Evolutionary conservation across 1,284 basidiomycete species (phyloP), one percentile per base, ranked within the genome.

Genomic region (Cystobasidium sp.): DNA sequence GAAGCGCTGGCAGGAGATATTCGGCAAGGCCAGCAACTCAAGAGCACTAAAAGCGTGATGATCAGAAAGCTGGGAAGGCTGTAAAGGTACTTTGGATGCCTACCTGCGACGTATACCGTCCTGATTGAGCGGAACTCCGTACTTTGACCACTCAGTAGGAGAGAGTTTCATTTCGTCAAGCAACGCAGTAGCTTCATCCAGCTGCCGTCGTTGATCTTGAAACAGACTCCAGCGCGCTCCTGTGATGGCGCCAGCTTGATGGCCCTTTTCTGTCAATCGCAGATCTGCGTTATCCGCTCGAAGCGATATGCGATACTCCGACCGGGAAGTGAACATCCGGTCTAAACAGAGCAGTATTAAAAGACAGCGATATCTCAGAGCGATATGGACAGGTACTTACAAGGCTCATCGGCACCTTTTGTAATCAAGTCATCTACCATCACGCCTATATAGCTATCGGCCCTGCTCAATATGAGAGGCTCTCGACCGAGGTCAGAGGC

Each of bases 281-380:
- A 88, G 68, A 82, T 95, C 93, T 1, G 93, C 93, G 77, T 96
- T 95, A 82, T 96, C 93, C 65, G 91, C 89, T 58, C 93, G 86
- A 55, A 94, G 86, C 0, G 90, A 89, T 86, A 96, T 89, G 39
- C 93, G 87, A 80, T 93, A 96, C 80, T 96, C 93, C 44, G 91
- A 92, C 58, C 93, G 86, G 22, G 91, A 91, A 0, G 93, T 95
- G 81, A 95, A 95, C 92, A 95, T 94, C 47, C 93, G 90, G 79
- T 95, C 91, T 93, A 77, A 6, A 31, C 39, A 56, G 59, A 7
- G 1, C 46, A 16, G 20, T 16, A 43, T 12, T 66, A 10, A 51
- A 24, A 6, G 37, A 52, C 16, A 20, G 22, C 0, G 3, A n/a
- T 18, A 10, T 14, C 37, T 8, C 59, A 47, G 12, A 22, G 10